Evolutionary conservation across 345 rosid species (phyloP), one percentile per base, ranked within the genome.

Genomic region (Adansonia digitata): DNA sequence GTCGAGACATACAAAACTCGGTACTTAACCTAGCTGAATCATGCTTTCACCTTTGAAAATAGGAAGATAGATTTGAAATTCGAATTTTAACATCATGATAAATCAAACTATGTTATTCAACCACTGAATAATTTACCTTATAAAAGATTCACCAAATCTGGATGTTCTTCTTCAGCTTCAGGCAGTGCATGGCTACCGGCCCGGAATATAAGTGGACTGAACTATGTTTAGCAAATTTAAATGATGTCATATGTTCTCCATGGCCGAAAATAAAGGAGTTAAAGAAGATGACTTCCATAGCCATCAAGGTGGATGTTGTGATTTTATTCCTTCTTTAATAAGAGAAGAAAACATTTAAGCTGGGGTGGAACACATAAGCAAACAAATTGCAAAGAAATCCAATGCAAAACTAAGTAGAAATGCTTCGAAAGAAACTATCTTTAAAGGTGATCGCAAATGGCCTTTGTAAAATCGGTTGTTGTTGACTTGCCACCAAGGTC

Each of bases 401-500:
- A 45, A 65, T 2, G 79, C 77, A 62, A 82, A 56, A 73, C 79
- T 46, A n/a, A n/a, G n/a, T n/a, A 60, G 43, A 69, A 79, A 73
- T 81, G 79, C 72, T 73, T 52, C 43, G n/a, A 53, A 12, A 51
- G 76, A 6, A 59, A 59, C 63, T 57, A 80, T 73, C 48, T 81
- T 89, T 80, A 91, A 81, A 96, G 97, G 82, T 90, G 92, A 79
- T 86, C 92, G 17, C 94, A 88, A 29, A 95, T 96, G 2, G 98
- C 97, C 57, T 86, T 90, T 0, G 99, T 96, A 79, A 96, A 96
- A 5, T 93, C 97, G 0, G 97, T 80, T 27, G 97, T 96, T 2
- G 94, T 77, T 17, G 97, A 83, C 11, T 70, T 35, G 53, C 97
- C 99, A 17, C 99, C 99, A 37, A 96, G 97, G 78, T 96, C 99